Evolutionary conservation across 148 eudicot species (phyloP).

Genomic region (Polygonum maritimum): DNA sequence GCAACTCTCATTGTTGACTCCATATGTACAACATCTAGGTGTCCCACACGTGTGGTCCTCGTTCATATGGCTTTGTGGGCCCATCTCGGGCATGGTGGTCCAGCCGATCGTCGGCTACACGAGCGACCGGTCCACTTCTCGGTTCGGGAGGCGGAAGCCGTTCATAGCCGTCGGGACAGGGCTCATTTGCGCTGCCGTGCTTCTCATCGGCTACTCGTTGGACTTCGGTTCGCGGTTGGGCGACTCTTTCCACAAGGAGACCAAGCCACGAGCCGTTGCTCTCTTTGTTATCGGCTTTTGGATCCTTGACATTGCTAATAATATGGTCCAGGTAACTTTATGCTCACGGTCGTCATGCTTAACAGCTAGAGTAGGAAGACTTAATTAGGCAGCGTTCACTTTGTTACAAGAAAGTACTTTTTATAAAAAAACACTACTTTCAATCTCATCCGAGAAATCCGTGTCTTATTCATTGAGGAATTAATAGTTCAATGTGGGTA

Average conservation of each 20-base stretch:
- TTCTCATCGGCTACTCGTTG: slow-evolving; percentile 69
- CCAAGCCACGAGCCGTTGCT: slow-evolving; percentile 60
- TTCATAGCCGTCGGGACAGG: slow-evolving; percentile 47
- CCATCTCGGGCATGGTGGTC: slow-evolving; percentile 72
- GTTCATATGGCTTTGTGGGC: slow-evolving; percentile 85
- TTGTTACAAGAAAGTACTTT: too few species aligned
- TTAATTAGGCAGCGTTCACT: too few species aligned
- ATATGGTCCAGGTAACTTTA: slow-evolving; percentile 38
- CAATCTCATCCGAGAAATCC: too few species aligned
- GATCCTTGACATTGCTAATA: slow-evolving; percentile 79
- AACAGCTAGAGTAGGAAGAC: too few species aligned
- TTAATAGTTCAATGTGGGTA: background rate
- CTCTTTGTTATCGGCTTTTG: slow-evolving; percentile 76
- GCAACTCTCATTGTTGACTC: slow-evolving; percentile 68
- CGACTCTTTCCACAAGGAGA: slow-evolving; percentile 20
- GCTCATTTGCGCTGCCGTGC: slow-evolving; percentile 40
- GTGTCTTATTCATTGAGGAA: too few species aligned
- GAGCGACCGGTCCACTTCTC: slow-evolving; percentile 41
- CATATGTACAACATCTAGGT: slow-evolving; percentile 60
- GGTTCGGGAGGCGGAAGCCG: slow-evolving; percentile 71
- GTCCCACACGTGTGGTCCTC: slow-evolving; percentile 56
- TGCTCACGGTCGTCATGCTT: too few species aligned
- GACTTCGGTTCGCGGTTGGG: slow-evolving; percentile 55
- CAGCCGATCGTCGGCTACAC: slow-evolving; percentile 71
- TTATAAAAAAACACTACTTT: too few species aligned